phyloP scores from a whole-genome alignment of 441 rosid genomes.

The Pelargonium fulgidum region DNA sequence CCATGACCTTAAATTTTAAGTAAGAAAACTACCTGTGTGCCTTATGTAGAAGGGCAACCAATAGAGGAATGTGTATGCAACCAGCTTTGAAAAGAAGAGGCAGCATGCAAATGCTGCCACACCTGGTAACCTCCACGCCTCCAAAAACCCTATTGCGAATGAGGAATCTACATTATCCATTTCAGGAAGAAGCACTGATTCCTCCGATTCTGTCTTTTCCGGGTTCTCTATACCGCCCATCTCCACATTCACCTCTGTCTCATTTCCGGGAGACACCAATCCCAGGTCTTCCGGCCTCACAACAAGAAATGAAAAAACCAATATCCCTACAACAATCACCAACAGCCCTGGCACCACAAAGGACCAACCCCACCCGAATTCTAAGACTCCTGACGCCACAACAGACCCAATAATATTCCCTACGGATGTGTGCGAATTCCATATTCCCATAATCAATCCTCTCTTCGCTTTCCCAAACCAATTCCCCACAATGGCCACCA shows the following conservation, averaged over 20 bases:
- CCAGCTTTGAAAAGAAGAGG: constrained; percentile 84
- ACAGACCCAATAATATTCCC: constrained; percentile 85
- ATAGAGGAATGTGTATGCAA: constrained; percentile 84
- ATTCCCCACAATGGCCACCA: constrained; percentile 80
- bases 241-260: constrained; percentile 47
- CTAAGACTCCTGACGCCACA: constrained; percentile 64
- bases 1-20: background rate
- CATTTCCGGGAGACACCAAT: constrained; percentile 37
- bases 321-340: constrained; percentile 48
- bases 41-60: constrained; percentile 90
- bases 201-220: constrained; percentile 52
- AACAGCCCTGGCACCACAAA: constrained; percentile 67
- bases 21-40: constrained; percentile 58
- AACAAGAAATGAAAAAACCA: constrained; percentile 62
- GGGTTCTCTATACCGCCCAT: constrained; percentile 25
- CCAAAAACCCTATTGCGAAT: constrained; percentile 63
- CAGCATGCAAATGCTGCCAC: constrained; percentile 77
- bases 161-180: constrained; percentile 24
- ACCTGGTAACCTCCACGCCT: constrained; percentile 85
- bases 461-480: constrained; percentile 91
- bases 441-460: constrained; percentile 86
- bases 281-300: constrained; percentile 72
- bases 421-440: constrained; percentile 84
- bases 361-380: constrained; percentile 99
- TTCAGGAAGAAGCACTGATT: constrained; percentile 35